Evolutionary conservation across 164 flowering plant genomes (phyloP).

Genomic region (Cinnamomum micranthum): DNA sequence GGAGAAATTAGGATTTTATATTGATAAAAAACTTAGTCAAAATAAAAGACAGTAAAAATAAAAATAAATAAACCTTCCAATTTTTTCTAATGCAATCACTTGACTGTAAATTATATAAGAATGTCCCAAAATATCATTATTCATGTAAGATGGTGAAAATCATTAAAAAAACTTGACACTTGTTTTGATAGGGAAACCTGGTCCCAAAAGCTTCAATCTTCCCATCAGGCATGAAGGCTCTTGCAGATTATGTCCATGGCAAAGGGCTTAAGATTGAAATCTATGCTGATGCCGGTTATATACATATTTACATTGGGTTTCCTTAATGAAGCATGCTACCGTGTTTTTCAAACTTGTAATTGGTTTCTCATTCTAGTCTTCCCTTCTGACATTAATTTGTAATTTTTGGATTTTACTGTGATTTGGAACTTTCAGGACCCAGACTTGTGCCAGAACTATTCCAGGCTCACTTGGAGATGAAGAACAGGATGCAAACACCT

Average conservation of each 20-base stretch:
- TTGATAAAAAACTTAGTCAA: too few relatives aligned
- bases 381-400: neutral
- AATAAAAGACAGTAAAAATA: too few relatives aligned
- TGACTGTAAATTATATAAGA: too few relatives aligned
- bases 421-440: slow-evolving; percentile 22
- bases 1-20: too few relatives aligned
- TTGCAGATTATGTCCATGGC: slow-evolving; percentile 65
- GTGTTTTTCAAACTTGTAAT: neutral
- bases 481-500: slow-evolving; percentile 67
- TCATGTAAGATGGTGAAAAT: too few relatives aligned
- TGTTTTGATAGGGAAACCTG: slow-evolving; percentile 40
- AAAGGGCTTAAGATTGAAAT: slow-evolving; percentile 70
- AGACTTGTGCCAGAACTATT: slow-evolving; percentile 55
- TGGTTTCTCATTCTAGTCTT: neutral
- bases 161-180: too few relatives aligned
- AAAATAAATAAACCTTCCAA: too few relatives aligned
- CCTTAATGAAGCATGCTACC: neutral
- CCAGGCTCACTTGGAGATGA: slow-evolving; percentile 68
- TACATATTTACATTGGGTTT: neutral
- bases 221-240: slow-evolving; percentile 64
- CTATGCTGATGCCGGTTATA: slow-evolving; percentile 62
- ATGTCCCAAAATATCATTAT: too few relatives aligned
- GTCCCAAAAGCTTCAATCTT: slow-evolving; percentile 47
- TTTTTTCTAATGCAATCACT: too few relatives aligned
- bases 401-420: neutral